Evolutionary conservation across 1,139 yeast genomes (phyloP).

Genomic region (Yamadazyma siamensis): DNA sequence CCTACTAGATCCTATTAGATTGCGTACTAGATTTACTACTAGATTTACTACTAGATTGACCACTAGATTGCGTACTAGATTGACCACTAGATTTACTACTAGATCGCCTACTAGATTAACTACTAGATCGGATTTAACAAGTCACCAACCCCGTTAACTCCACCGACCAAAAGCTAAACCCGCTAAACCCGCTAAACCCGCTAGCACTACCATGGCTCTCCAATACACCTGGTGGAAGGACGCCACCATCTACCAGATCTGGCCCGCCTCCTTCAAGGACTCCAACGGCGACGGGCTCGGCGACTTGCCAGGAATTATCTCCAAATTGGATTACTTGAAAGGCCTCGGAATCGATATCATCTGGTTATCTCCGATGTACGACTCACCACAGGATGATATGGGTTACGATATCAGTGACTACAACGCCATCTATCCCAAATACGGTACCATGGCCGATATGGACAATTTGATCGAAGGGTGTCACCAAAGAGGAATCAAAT

Average conservation of each 20-base stretch:
- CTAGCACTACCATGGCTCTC: not conserved
- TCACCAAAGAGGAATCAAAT: slow-evolving; percentile 48
- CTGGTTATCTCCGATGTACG: slow-evolving; percentile 59
- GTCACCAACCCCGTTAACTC: no score
- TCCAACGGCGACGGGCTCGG: slow-evolving; percentile 59
- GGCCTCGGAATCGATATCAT: slow-evolving; percentile 50
- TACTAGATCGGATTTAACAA: not conserved
- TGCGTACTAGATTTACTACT: not conserved
- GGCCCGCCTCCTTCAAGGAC: slow-evolving; percentile 59
- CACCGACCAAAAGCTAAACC: no score
- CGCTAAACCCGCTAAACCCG: no score
- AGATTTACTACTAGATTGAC: not conserved
- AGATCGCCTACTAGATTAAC: not conserved
- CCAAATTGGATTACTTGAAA: slow-evolving; percentile 50
- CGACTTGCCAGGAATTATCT: slow-evolving; percentile 51
- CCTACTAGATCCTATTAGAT: not conserved
- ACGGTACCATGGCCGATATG: slow-evolving; percentile 54
- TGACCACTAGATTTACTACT: not conserved
- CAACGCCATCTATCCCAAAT: slow-evolving; percentile 46
- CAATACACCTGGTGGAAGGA: slow-evolving; percentile 51
- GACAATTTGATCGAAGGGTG: slow-evolving; percentile 44
- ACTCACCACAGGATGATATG: slow-evolving; percentile 61
- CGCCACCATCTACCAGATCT: slow-evolving; percentile 52
- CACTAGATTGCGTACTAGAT: not conserved
- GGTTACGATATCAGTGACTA: slow-evolving; percentile 61